A percentile compares a stretch with the other conserved stretches of the same genome.
Conservation (phyloP, 495 filamentous ascomycete species). For the Pseudoneurospora amorphoporcata region DNA sequence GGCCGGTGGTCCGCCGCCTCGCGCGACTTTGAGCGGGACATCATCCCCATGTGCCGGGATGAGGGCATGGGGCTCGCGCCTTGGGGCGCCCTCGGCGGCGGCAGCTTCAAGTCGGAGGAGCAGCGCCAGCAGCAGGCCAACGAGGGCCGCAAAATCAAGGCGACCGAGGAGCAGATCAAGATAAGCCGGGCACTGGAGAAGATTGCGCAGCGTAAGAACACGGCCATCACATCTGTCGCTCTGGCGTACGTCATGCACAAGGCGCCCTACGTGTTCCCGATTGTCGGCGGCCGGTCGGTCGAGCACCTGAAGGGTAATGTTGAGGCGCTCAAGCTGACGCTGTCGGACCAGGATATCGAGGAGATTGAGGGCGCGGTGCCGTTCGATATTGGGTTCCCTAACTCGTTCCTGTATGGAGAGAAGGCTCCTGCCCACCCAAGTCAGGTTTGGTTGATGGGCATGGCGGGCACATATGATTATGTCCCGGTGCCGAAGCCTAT, state of each 20-base stretch:
- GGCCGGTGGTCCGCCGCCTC: slow-evolving; percentile 49
- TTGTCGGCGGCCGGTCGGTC: slow-evolving; percentile 52
- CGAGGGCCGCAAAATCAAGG: slow-evolving; percentile 14
- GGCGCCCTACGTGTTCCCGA: slow-evolving; percentile 65
- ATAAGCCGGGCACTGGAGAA: slow-evolving; percentile 48
- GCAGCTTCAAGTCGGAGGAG: slow-evolving; percentile 49
- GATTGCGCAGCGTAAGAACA: slow-evolving; percentile 44
- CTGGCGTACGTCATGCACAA: slow-evolving; percentile 68
- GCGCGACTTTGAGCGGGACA: slow-evolving; percentile 63
- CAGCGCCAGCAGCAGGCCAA: slow-evolving; percentile 18
- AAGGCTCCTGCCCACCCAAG: slow-evolving; percentile 28
- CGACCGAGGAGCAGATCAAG: slow-evolving; percentile 31
- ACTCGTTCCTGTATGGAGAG: slow-evolving; percentile 39
- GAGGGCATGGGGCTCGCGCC: slow-evolving; percentile 64
- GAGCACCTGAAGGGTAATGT: slow-evolving; percentile 58
- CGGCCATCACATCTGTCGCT: slow-evolving; percentile 47
- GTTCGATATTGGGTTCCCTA: slow-evolving; percentile 56
- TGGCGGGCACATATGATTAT: slow-evolving; percentile 40
- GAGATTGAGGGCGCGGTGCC: slow-evolving; percentile 52
- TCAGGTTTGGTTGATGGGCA: slow-evolving; percentile 30
- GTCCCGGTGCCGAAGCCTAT: slow-evolving; percentile 25
- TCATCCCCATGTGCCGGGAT: slow-evolving; percentile 52
- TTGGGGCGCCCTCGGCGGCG: slow-evolving; percentile 55
- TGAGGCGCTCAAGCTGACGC: slow-evolving; percentile 46
- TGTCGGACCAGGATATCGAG: slow-evolving; percentile 51